These are phyloP conservation scores for Lichtheimia ornata DNA, from an alignment of 371 early-diverging fungal genomes.

Conservation along the genomic window DNA sequence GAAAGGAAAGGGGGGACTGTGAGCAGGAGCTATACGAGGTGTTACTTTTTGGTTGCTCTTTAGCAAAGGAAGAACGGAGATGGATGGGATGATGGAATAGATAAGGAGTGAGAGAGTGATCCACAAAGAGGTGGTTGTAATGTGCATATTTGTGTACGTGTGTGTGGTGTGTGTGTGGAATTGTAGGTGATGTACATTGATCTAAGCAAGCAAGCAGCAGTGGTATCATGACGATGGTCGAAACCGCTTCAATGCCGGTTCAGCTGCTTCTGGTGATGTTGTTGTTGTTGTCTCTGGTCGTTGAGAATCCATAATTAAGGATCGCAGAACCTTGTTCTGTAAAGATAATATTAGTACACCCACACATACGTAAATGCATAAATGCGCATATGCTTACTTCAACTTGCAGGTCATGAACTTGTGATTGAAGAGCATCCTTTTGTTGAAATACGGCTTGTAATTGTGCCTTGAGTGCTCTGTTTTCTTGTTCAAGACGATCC, in stretches of 20 bases:
- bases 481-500: conserved; percentile 20
- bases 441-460: conserved; percentile 8
- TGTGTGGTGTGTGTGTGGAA: too few relatives aligned
- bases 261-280: neutral
- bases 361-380: neutral
- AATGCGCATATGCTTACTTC: conserved; percentile 25
- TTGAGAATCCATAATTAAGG: conserved; percentile 17
- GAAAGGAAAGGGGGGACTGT: too few relatives aligned
- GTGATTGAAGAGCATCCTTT: conserved; percentile 16
- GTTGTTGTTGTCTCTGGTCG: neutral
- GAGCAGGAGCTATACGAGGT: too few relatives aligned
- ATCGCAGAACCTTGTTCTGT: conserved; percentile 29
- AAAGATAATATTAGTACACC: neutral
- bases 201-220: too few relatives aligned
- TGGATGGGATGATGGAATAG: too few relatives aligned
- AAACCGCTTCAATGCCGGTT: conserved; percentile 1
- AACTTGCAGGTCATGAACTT: conserved; percentile 33
- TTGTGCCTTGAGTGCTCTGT: conserved; percentile 11
- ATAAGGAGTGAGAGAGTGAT: too few relatives aligned
- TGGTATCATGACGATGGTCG: neutral
- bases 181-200: too few relatives aligned
- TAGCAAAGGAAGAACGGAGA: too few relatives aligned
- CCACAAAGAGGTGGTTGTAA: too few relatives aligned
- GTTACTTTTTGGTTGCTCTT: too few relatives aligned
- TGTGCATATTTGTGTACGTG: too few relatives aligned